phyloP scores from a whole-genome alignment of 352 stramenopile species.

The Globisporangium heterothallicum region DNA sequence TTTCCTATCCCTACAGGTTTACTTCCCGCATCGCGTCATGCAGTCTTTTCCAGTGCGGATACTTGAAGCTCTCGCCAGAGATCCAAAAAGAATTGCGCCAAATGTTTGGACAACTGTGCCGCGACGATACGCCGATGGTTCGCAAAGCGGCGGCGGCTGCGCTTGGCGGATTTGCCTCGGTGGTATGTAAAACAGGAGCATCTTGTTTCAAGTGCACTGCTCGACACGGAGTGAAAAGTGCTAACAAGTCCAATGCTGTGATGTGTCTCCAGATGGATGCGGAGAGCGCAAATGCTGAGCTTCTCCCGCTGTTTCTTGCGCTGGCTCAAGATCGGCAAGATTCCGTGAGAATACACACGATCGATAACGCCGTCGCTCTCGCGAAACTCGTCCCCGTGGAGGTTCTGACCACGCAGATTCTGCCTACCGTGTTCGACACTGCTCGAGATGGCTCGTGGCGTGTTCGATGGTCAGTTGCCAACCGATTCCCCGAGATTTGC shows the following conservation, averaged over 20 bases:
- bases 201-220: background rate
- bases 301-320: slow-evolving; percentile 81
- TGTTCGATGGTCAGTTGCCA: slow-evolving; percentile 96
- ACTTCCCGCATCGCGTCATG: slow-evolving; percentile 84
- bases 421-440: slow-evolving; percentile 89
- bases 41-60: slow-evolving; percentile 76
- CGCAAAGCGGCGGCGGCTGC: slow-evolving; percentile 87
- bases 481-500: slow-evolving; percentile 94
- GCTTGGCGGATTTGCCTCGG: slow-evolving; percentile 83
- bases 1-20: slow-evolving; percentile 29
- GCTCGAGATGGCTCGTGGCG: slow-evolving; percentile 97
- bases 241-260: background rate
- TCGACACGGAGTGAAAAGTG: background rate
- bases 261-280: slow-evolving; percentile 44
- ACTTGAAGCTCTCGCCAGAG: slow-evolving; percentile 42
- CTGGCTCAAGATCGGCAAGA: slow-evolving; percentile 93
- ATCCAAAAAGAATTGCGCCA: slow-evolving; percentile 78
- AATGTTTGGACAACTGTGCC: slow-evolving; percentile 93
- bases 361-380: slow-evolving; percentile 95
- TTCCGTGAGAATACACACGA: slow-evolving; percentile 95
- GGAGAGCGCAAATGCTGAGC: slow-evolving; percentile 50
- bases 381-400: slow-evolving; percentile 78
- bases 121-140: slow-evolving; percentile 98
- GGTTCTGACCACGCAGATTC: slow-evolving; percentile 70
- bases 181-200: slow-evolving; percentile 21